phyloP scores from a whole-genome alignment of 2,329 filamentous ascomycete genomes.

The Sarocladium kiliense region DNA sequence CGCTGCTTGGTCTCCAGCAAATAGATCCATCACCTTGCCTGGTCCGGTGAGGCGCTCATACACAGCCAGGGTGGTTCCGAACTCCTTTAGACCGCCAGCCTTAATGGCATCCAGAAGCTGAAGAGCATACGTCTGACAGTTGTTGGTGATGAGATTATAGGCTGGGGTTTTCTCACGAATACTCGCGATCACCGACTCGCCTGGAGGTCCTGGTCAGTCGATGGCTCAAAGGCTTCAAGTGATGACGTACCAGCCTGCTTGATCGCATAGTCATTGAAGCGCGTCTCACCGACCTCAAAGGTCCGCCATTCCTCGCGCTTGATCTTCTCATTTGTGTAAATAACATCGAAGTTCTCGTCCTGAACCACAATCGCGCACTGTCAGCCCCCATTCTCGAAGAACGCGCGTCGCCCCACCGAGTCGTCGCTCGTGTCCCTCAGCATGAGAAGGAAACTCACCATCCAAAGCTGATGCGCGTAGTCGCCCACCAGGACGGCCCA shows the following conservation, averaged over 20 bases:
- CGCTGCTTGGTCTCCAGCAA: conserved; percentile 19
- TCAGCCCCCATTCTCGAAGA: not conserved
- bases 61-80: conserved; percentile 48
- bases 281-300: conserved; percentile 46
- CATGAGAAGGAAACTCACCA: conserved; percentile 31
- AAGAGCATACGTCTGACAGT: conserved; percentile 54
- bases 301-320: conserved; percentile 43
- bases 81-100: conserved; percentile 42
- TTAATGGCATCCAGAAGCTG: conserved; percentile 50
- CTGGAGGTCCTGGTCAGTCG: conserved; percentile 20
- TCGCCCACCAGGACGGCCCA: conserved; percentile 54
- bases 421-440: not conserved
- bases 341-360: conserved; percentile 51
- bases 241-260: conserved; percentile 37
- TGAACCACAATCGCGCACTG: conserved; percentile 14
- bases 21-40: conserved; percentile 47
- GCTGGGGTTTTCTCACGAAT: conserved; percentile 43
- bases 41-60: conserved; percentile 45
- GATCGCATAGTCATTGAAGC: conserved; percentile 49
- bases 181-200: conserved; percentile 46
- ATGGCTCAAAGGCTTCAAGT: not conserved
- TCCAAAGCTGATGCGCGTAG: conserved; percentile 54
- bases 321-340: conserved; percentile 49
- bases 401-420: not conserved
- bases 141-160: conserved; percentile 56